Evolutionary conservation across 1,284 basidiomycete species (phyloP).

Genomic region (Microbotryum lychnidis-dioicae): DNA sequence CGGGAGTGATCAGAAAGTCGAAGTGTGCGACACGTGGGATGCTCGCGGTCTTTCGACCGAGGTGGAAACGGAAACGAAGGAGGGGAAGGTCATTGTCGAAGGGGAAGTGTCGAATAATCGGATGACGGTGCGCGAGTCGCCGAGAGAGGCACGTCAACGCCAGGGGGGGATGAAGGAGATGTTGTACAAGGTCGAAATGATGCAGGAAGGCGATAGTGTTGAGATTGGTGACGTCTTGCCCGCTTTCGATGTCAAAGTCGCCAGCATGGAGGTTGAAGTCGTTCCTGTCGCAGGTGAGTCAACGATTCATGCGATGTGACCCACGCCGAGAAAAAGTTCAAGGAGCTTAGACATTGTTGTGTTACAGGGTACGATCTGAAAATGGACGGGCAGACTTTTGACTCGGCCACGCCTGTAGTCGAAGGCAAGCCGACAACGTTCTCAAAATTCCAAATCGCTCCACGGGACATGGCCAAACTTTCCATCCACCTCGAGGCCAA

Average conservation of each 20-base stretch:
- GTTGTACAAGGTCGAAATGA: not conserved
- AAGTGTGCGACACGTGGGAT: conserved; percentile 1
- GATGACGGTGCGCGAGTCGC: not conserved
- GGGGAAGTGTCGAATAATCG: not conserved
- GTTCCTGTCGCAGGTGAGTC: conserved; percentile 2
- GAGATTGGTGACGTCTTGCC: conserved; percentile 1
- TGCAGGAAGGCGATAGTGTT: not conserved
- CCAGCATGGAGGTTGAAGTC: conserved; percentile 1
- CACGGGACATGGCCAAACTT: too few relatives aligned
- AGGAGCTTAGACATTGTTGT: too few relatives aligned
- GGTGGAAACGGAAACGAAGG: not conserved
- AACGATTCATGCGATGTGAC: too few relatives aligned
- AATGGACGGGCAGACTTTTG: conserved; percentile 6
- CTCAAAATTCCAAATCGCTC: too few relatives aligned
- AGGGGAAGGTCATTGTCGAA: not conserved
- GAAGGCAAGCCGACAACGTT: too few relatives aligned
- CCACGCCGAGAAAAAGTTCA: too few relatives aligned
- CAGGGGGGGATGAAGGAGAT: not conserved
- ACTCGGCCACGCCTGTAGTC: not conserved
- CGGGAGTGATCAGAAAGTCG: not conserved
- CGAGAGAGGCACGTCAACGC: too few relatives aligned
- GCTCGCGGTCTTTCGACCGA: not conserved
- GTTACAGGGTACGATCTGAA: conserved; percentile 1
- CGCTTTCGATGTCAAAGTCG: conserved; percentile 1
- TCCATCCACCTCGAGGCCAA: too few relatives aligned